Base-by-base conservation (phyloP, 495 filamentous ascomycete species). In the Pyrenula aspistea region DNA sequence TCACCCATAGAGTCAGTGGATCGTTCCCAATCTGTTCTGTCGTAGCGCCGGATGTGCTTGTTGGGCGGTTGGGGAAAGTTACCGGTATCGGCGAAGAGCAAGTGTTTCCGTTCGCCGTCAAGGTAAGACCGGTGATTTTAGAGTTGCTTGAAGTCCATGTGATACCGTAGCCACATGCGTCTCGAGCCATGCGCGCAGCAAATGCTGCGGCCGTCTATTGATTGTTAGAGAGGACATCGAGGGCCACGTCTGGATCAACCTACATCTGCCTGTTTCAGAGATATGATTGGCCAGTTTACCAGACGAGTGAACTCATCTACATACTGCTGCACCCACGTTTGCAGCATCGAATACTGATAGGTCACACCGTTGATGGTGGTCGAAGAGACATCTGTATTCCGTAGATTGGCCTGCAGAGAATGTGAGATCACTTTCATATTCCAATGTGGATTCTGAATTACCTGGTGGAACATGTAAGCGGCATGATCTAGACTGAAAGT, bases 291-390 rank as follows among this genome's bases (percentile, higher is more conserved):
- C 80, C 81, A 84, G 56, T 71, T 66, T n/a, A 73, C 78, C 54
- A 85, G 70, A 31, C 82, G 71, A 25, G 71, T 68, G 60, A 84
- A 78, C 60, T 85, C 82, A 63, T 75, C 68, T 0, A 79, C 73
- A 25, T 79, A 64, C 21, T 67, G 72, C 65, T 84, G 82, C n/a
- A 80, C 75, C 82, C 82, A 85, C 1, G 74, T 77, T 60, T 84
- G 79, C 54, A 83, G 68, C 31, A 85, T 71, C 1, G 79, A 83
- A 53, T 77, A 71, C 55, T 77, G 65, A 4, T 57, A 65, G 1
- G 68, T 62, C 2, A 71, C 70, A 19, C 78, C 73, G 55, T 83
- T 83, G 56, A 85, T 66, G 19, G 72, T 78, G 55, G 77, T 73
- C 1, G 63, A 55, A 2, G 60, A 62, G 0, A 76, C 71, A 48